Evolutionary conservation across 805 yeast species (phyloP), one percentile per base, ranked within the genome.

Genomic region (Metschnikowia drakensbergensis): DNA sequence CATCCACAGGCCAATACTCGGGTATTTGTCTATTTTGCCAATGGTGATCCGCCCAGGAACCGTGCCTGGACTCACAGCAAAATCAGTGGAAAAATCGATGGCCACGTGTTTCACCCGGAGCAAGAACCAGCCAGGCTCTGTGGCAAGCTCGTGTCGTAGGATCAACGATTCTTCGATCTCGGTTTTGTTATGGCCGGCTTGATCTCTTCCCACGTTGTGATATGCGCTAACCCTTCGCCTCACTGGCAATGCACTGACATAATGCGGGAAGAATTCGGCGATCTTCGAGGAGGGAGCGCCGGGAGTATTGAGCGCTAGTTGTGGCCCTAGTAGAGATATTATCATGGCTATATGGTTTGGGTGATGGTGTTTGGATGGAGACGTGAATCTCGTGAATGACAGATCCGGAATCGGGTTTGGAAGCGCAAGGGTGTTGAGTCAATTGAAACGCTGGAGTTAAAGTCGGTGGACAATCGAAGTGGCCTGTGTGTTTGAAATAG

Each of bases 1-100:
- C 28, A 25, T 28, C 37, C 42, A 39, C 17, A 3, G 33, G 17
- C 28, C 22, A 11, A n/a, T 31, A 11, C 30, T 37, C 8, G 67
- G 53, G 34, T 59, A 62, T 35, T 42, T 41, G 30, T 46, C 48
- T 5, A 69, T 51, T 45, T 59, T 63, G 8, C 72, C 75, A 6
- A 71, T 55, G 43, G 67, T 62, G 25, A 64, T 62, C 41, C 54
- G 57, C 3, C 73, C 71, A 0, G 76, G 75, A 2, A 70, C 72
- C 2, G 65, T n/a, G 38, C 28, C 5, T 11, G 26, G 35, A 3
- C 11, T 1, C 5, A 32, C 48, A 5, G 13, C 25, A 30, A 54
- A 48, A 27, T 54, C 57, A 3, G n/a, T 5, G n/a, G 43, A 25
- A 13, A 52, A 54, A 36, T 54, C 51, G 13, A 54, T 23, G 22